Conservation (phyloP, 1,139 yeast species). For the Lodderomyces theae region DNA sequence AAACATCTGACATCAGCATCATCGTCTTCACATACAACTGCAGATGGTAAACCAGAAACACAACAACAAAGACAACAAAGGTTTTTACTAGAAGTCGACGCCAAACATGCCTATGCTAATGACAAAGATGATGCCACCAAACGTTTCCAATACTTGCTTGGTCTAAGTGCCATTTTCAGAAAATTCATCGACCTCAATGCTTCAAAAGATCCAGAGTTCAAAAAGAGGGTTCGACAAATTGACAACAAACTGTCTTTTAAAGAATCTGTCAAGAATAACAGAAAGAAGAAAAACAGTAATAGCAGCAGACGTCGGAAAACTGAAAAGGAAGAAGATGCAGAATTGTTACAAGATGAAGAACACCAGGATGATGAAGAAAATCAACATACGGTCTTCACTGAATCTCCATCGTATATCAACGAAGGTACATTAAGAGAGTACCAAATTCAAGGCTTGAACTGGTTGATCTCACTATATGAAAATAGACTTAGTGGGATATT, state of each 20-base stretch:
- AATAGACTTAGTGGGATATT: constrained; percentile 44
- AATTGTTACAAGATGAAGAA: constrained; percentile 75
- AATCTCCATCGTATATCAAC: constrained; percentile 67
- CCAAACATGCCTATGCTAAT: constrained; percentile 51
- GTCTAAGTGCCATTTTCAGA: constrained; percentile 80
- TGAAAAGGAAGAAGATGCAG: constrained; percentile 92
- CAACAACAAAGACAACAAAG: constrained; percentile 41
- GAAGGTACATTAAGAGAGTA: constrained; percentile 75
- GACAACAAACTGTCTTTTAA: constrained; percentile 32
- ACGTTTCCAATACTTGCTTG: constrained; percentile 77
- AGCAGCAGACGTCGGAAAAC: constrained; percentile 55
- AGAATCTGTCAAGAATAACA: constrained; percentile 17
- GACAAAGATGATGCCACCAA: constrained; percentile 72
- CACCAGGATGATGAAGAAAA: constrained; percentile 44
- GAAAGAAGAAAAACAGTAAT: constrained; percentile 10
- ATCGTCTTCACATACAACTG: not conserved
- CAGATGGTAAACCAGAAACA: constrained; percentile 18
- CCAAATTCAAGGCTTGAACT: constrained; percentile 53
- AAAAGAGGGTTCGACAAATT: constrained; percentile 45
- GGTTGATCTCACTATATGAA: constrained; percentile 46
- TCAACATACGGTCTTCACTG: constrained; percentile 64
- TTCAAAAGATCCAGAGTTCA: constrained; percentile 65
- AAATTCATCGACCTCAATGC: constrained; percentile 86
- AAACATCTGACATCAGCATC: not conserved
- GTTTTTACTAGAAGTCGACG: constrained; percentile 50